Percentiles rank a stretch among this genome's conserved stretches.
phyloP scores from a whole-genome alignment of 1,139 yeast genomes.

The Pichia sp. region DNA sequence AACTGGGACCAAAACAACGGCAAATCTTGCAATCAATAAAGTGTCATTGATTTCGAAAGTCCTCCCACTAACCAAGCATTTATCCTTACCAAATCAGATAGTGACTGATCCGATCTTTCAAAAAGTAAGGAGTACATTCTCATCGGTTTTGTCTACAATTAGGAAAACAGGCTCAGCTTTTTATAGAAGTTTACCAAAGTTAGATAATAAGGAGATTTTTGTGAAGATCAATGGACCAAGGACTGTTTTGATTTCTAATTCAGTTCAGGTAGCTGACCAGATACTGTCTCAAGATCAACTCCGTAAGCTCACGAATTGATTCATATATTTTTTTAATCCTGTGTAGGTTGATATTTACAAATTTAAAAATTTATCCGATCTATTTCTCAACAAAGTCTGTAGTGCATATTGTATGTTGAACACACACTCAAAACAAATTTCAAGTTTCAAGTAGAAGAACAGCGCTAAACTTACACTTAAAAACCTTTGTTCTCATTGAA shows the following conservation, averaged over 20 bases:
- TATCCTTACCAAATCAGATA: conserved; percentile 3
- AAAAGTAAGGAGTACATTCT: background rate
- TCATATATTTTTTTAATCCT: no score
- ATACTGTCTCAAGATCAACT: conserved; percentile 21
- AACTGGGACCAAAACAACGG: conserved; percentile 16
- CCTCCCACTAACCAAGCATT: conserved; percentile 3
- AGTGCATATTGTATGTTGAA: no score
- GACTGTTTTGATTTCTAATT: conserved; percentile 23
- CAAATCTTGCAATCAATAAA: conserved; percentile 21
- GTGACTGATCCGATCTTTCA: conserved; percentile 4
- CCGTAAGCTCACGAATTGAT: no score
- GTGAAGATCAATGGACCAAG: conserved; percentile 23
- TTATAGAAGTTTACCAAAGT: background rate
- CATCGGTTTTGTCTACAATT: background rate
- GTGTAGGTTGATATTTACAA: no score
- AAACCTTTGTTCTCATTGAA: no score
- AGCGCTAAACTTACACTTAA: no score
- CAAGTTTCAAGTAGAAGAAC: no score
- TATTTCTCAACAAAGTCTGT: no score
- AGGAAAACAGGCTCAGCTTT: background rate
- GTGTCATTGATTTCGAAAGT: conserved; percentile 1
- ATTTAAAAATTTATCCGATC: no score
- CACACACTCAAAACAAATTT: no score
- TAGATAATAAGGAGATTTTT: conserved; percentile 2
- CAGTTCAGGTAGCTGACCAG: conserved; percentile 19